Conservation (phyloP, 345 rosid genomes). For the Camelina laxa region DNA sequence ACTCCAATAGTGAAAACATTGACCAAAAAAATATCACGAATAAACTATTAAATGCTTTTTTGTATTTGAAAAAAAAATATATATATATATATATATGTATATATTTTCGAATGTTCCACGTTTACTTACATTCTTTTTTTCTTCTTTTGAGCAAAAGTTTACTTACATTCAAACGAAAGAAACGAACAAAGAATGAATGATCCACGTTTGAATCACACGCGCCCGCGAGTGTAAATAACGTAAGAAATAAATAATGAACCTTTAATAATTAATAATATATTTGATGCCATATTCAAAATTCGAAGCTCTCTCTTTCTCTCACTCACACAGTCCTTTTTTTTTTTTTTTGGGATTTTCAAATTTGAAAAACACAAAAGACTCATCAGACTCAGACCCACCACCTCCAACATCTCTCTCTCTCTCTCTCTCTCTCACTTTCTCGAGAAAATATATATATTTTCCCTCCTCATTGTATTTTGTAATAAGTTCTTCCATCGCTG, state of each 20-base stretch:
- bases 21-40: no score
- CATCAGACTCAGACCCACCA: constrained; percentile 7
- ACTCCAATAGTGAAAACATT: no score
- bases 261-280: neutral
- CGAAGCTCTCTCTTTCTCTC: neutral
- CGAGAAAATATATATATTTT: neutral
- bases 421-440: constrained; percentile 9
- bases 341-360: neutral
- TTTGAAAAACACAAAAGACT: constrained; percentile 27
- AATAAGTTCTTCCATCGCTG: constrained; percentile 27
- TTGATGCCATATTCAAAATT: constrained; percentile 6
- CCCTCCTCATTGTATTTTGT: constrained; percentile 11
- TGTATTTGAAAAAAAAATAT: no score
- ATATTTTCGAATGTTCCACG: no score
- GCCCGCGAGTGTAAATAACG: constrained; percentile 12
- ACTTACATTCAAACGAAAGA: no score
- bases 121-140: no score
- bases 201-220: constrained; percentile 5
- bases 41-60: no score
- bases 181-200: no score
- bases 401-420: neutral
- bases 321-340: neutral
- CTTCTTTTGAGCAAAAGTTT: no score
- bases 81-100: no score
- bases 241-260: neutral